These are phyloP conservation scores for Diaporthe sp. DNA, from an alignment of 2,329 filamentous ascomycete genomes.

Conservation along the genomic window DNA sequence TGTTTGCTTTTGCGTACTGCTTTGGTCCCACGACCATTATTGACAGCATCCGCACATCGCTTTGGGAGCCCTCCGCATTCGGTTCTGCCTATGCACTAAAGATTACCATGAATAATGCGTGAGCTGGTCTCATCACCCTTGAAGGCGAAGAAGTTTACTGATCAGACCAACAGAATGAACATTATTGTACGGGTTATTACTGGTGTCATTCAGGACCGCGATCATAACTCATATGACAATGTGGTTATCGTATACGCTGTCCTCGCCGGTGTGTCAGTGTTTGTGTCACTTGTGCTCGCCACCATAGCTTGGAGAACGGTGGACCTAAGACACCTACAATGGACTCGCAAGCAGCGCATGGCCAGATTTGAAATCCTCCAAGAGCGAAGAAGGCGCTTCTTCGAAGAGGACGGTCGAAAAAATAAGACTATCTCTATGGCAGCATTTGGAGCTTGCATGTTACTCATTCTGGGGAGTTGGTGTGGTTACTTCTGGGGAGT, in stretches of 20 bases:
- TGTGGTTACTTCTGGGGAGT: constrained; percentile 70
- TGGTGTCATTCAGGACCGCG: constrained; percentile 67
- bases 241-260: constrained; percentile 67
- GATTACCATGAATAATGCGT: constrained; percentile 64
- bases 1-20: constrained; percentile 67
- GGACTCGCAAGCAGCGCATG: constrained; percentile 65
- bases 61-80: constrained; percentile 70
- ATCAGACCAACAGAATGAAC: constrained; percentile 61
- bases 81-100: constrained; percentile 70
- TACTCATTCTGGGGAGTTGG: constrained; percentile 62
- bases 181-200: constrained; percentile 68
- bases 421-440: constrained; percentile 39
- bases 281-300: constrained; percentile 54
- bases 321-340: constrained; percentile 63
- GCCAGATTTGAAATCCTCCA: constrained; percentile 55
- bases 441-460: constrained; percentile 57
- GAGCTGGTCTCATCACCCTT: background rate
- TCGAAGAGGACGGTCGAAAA: constrained; percentile 47
- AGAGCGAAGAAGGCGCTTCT: constrained; percentile 51
- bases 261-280: constrained; percentile 59
- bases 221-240: constrained; percentile 64
- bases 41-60: constrained; percentile 68
- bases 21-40: constrained; percentile 69
- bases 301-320: constrained; percentile 47
- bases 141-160: background rate